Evolutionary conservation across 768 basidiomycete species (phyloP).

Genomic region (Mycena polygramma): DNA sequence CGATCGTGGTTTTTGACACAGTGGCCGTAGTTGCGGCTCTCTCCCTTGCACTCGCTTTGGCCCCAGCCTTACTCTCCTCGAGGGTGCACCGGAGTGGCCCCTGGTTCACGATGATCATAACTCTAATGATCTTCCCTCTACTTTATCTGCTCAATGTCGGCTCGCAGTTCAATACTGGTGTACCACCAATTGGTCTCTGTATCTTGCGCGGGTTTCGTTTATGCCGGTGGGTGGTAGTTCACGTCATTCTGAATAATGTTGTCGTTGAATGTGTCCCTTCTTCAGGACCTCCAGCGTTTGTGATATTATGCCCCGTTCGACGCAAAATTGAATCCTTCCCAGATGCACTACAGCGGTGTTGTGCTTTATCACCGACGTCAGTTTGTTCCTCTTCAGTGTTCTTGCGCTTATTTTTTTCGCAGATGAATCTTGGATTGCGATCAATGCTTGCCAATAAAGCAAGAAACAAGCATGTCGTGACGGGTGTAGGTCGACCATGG

Average conservation of each 20-base stretch:
- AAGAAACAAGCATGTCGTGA: neutral
- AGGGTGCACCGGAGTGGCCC: slow-evolving; percentile 23
- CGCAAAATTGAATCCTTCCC: neutral
- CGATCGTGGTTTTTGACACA: slow-evolving; percentile 26
- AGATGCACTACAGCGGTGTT: slow-evolving; percentile 10
- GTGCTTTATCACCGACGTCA: slow-evolving; percentile 27
- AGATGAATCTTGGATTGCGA: slow-evolving; percentile 23
- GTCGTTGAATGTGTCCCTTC: neutral
- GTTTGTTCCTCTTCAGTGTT: neutral
- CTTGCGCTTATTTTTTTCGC: neutral
- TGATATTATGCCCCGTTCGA: neutral
- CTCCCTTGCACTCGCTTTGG: slow-evolving; percentile 19
- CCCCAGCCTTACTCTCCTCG: slow-evolving; percentile 12
- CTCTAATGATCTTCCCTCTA: slow-evolving; percentile 29
- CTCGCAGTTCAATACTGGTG: slow-evolving; percentile 16
- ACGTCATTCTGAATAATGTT: neutral
- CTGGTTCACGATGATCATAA: slow-evolving; percentile 29
- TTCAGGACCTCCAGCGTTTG: slow-evolving; percentile 25
- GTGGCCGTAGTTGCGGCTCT: slow-evolving; percentile 14
- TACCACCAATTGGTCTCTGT: slow-evolving; percentile 29
- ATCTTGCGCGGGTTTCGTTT: slow-evolving; percentile 27
- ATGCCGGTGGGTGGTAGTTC: slow-evolving; percentile 20
- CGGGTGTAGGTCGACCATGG: neutral
- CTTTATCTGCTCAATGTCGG: slow-evolving; percentile 26
- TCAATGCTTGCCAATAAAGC: slow-evolving; percentile 3